A percentile compares a stretch with the other conserved stretches of the same genome.
Evolutionary conservation across 345 rosid species (phyloP).

Genomic region (Arabis alpina): DNA sequence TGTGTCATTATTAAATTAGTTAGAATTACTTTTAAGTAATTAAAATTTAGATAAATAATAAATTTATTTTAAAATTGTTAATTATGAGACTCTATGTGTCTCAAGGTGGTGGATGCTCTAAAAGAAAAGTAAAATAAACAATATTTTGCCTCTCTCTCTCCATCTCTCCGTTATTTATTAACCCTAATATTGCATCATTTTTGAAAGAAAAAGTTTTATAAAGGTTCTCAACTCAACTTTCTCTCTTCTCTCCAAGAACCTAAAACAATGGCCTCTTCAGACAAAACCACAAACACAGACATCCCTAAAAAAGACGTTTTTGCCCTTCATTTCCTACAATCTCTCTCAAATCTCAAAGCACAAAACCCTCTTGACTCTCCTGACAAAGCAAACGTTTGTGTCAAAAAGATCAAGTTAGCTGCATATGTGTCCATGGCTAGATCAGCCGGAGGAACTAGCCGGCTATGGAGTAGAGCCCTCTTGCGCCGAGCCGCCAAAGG

Average conservation of each 20-base stretch:
- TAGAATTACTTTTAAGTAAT: no score
- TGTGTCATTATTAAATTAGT: no score
- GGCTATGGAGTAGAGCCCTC: constrained; percentile 44
- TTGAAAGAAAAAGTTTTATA: constrained; percentile 17
- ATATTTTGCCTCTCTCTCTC: neutral
- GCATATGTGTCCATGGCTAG: constrained; percentile 47
- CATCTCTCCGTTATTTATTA: constrained; percentile 36
- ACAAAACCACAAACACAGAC: constrained; percentile 37
- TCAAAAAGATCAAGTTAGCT: constrained; percentile 41
- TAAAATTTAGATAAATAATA: no score
- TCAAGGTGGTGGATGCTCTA: no score
- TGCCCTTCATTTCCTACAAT: constrained; percentile 38
- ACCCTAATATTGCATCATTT: constrained; percentile 34
- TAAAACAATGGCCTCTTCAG: constrained; percentile 38
- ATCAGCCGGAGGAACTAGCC: constrained; percentile 33
- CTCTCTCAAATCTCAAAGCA: constrained; percentile 39
- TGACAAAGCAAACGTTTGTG: constrained; percentile 24
- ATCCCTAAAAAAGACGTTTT: constrained; percentile 37
- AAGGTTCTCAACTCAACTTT: constrained; percentile 37
- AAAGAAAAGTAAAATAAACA: constrained; percentile 13
- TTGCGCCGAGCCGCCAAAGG: constrained; percentile 27
- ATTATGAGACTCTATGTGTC: no score
- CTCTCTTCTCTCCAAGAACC: constrained; percentile 22
- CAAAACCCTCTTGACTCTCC: constrained; percentile 27
- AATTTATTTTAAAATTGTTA: no score